Percentiles rank a stretch among this genome's conserved stretches.
These are phyloP conservation scores for Waltergamsia citrina DNA, from an alignment of 2,329 filamentous ascomycete genomes.

Conservation along the genomic window DNA sequence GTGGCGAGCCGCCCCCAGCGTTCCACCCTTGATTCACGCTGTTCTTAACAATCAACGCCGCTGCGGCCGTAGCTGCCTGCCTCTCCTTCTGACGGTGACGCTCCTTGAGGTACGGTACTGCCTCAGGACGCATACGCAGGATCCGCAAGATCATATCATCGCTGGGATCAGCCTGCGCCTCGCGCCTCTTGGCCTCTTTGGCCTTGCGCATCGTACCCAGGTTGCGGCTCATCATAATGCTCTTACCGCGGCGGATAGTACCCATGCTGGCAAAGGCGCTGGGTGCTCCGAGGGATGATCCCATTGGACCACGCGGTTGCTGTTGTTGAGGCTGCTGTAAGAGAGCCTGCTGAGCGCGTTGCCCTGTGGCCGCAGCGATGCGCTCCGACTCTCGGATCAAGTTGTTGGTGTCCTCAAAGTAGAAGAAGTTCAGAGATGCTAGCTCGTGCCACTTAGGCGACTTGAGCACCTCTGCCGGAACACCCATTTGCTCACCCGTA, in stretches of 20 bases:
- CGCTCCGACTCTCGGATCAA: constrained; percentile 91
- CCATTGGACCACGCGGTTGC: constrained; percentile 46
- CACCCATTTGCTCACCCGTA: constrained; percentile 70
- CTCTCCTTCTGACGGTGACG: constrained; percentile 89
- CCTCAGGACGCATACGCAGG: constrained; percentile 88
- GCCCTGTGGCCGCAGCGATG: constrained; percentile 82
- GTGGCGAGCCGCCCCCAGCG: constrained; percentile 23
- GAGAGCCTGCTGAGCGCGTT: constrained; percentile 62
- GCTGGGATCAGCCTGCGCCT: constrained; percentile 90
- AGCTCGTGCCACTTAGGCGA: constrained; percentile 98
- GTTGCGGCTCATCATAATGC: constrained; percentile 90
- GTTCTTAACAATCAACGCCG: constrained; percentile 89
- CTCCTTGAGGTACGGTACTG: constrained; percentile 77
- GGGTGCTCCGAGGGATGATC: constrained; percentile 26
- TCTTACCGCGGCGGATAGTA: constrained; percentile 58
- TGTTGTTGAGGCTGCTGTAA: constrained; percentile 34
- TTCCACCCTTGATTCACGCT: constrained; percentile 59
- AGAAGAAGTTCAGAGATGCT: constrained; percentile 95
- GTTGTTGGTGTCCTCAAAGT: constrained; percentile 85
- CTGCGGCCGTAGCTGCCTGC: constrained; percentile 79
- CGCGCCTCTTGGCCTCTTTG: constrained; percentile 91
- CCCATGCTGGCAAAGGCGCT: constrained; percentile 54
- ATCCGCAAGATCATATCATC: constrained; percentile 98
- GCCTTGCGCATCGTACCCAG: constrained; percentile 92
- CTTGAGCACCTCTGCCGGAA: constrained; percentile 85